Evolutionary conservation across 2,329 filamentous ascomycete species (phyloP), one percentile per base, ranked within the genome.

Genomic region (Plenodomus tracheiphilus): DNA sequence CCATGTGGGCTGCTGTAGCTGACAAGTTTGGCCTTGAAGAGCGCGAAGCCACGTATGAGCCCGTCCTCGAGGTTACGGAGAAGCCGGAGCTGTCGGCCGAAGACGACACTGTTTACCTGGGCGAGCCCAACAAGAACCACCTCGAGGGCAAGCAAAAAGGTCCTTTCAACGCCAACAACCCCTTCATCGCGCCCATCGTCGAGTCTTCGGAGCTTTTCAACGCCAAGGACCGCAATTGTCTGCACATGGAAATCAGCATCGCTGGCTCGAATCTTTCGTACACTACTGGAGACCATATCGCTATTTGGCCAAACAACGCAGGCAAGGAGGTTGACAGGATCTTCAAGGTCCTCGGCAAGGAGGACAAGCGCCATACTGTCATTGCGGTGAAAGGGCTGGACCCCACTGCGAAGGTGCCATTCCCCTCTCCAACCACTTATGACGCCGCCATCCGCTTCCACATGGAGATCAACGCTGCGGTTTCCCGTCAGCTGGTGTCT

Each of bases 281-380:
- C 79, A 91, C 95, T 64, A 99, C 94, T 43, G 94, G 94, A 71
- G 95, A 99, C 70, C 95, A 99, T 74, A 89, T 99, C 68, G 94
- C 94, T 36, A 77, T 99, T 65, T 99, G 95, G 95, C 94, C 95
- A 32, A 96, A 91, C 42, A 99, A 99, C 73, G 81, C 94, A 49
- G 94, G 94, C 49, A 85, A 84, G 57, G 93, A 97, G 74, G 93
- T 97, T 39, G 91, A 97, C 66, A 85, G 91, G 45, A 91, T 99
- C 76, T 78, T 99, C 58, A 81, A 85, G 62, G 81, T 94, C 46
- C 81, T 95, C 57, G 91, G 85, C 54, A 82, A 97, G 35, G 76
- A 79, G 41, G 80, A 85, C 20, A 96, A 96, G 79, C 85, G 87
- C 52, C 77, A 96, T 74, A 81, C 81, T 1, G 93, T 97, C 48